Evolutionary conservation across 352 stramenopile species (phyloP), one percentile per base, ranked within the genome.

Genomic region (Phytophthora melonis): DNA sequence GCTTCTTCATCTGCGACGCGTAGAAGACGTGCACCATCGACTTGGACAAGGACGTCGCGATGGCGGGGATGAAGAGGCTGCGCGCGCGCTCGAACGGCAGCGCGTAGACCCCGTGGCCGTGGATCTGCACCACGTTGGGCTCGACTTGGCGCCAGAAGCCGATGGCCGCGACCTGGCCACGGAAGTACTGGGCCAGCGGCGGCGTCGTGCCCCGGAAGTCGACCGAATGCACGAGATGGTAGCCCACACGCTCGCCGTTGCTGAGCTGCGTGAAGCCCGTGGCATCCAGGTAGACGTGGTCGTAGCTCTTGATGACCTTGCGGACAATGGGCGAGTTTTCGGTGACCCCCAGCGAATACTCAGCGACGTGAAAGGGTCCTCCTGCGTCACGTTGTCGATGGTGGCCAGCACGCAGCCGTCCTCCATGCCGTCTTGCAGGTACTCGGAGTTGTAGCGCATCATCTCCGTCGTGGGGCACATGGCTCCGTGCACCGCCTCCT

Each of bases 1-100:
- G 11, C 30, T 72, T 72, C 69, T 76, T 76, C 63, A 76, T 72
- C 30, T 70, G 43, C 0, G 69, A 67, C 50, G 69, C 63, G 43
- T 76, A 72, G 69, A 76, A 76, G 55, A 76, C 58, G 52, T 76
- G 69, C 16, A 76, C 53, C 56, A 76, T 68, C 23, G 69, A 72
- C 57, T 76, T 76, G 23, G 63, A 72, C 49, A 76, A 52, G 47
- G 69, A 72, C 9, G 63, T 72, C 41, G 57, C 58, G n/a, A 76
- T 63, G 3, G 50, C 69, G 47, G 69, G 69, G 30, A 76, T 64
- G 30, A 76, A 76, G 49, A 76, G 63, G 18, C 50, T 62, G 1
- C 69, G 63, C 0, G 69, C 69, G n/a, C 69, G 69, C 23, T 76
- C 69, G 16, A 62, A 72, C 32, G 69, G 69, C 18, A 76, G 43